A percentile compares a stretch with the other conserved stretches of the same genome.
These are phyloP conservation scores for Metschnikowia sp. DNA, from an alignment of 805 yeast genomes.

Conservation along the genomic window DNA sequence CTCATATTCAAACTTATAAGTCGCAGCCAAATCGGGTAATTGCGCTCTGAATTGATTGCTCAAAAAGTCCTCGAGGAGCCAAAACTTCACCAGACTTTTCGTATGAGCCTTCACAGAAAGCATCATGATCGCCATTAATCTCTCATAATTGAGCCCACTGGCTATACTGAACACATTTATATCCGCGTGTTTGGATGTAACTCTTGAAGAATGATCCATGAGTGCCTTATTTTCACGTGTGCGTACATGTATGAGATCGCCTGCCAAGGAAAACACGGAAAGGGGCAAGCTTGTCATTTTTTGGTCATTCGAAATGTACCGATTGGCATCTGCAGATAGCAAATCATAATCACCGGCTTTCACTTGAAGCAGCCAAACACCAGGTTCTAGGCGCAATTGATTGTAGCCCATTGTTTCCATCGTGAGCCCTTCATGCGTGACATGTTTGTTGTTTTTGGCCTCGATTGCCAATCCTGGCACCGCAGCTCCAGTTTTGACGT, in stretches of 20 bases:
- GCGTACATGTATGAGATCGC: constrained; percentile 8
- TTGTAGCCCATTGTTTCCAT: constrained; percentile 84
- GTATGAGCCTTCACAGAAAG: constrained; percentile 66
- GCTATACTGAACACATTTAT: constrained; percentile 81
- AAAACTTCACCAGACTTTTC: constrained; percentile 63
- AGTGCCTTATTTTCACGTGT: background rate
- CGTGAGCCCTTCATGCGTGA: constrained; percentile 55
- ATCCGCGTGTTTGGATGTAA: constrained; percentile 28
- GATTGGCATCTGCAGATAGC: constrained; percentile 43
- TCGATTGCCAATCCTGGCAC: constrained; percentile 55
- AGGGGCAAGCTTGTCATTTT: constrained; percentile 24
- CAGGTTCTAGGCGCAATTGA: constrained; percentile 74
- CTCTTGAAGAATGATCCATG: constrained; percentile 10
- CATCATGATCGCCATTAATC: constrained; percentile 74
- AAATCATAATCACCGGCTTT: constrained; percentile 18
- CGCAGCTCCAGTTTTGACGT: constrained; percentile 30
- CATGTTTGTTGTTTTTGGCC: constrained; percentile 18
- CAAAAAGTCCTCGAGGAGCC: constrained; percentile 82
- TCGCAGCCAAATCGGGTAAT: constrained; percentile 55
- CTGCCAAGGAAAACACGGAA: constrained; percentile 34
- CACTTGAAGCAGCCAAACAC: constrained; percentile 52
- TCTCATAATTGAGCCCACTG: constrained; percentile 76
- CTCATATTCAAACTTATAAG: constrained; percentile 67
- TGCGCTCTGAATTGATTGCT: constrained; percentile 64
- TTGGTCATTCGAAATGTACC: constrained; percentile 30